A percentile compares a stretch with the other conserved stretches of the same genome.
Evolutionary conservation across 768 basidiomycete genomes (phyloP).

Genomic region (Tricholoma sp.): DNA sequence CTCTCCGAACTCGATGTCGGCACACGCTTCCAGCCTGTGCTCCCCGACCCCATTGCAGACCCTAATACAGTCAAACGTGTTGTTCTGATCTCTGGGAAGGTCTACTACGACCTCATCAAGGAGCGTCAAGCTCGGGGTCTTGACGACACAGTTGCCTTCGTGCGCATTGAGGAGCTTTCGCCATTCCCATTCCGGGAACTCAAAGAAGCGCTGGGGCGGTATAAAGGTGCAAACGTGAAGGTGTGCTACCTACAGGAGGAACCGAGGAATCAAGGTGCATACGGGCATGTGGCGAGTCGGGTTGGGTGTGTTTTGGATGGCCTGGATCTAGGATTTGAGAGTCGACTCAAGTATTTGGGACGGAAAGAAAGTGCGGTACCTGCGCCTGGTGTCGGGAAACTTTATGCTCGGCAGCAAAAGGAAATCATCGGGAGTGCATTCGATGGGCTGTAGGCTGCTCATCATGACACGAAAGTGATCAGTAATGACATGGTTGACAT

Average conservation of each 20-base stretch:
- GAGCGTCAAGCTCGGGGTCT: constrained; percentile 51
- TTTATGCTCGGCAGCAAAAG: constrained; percentile 64
- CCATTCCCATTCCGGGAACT: constrained; percentile 79
- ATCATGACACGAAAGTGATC: too few relatives aligned
- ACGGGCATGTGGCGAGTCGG: constrained; percentile 57
- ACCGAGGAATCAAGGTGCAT: constrained; percentile 84
- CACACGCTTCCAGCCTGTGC: constrained; percentile 63
- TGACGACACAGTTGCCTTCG: constrained; percentile 52
- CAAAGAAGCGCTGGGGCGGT: constrained; percentile 37
- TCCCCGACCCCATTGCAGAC: constrained; percentile 44
- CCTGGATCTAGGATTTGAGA: constrained; percentile 20
- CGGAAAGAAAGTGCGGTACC: constrained; percentile 69
- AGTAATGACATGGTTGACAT: too few relatives aligned
- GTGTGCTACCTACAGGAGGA: constrained; percentile 82
- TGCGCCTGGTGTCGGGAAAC: constrained; percentile 68
- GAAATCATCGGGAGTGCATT: constrained; percentile 58
- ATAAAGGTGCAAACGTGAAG: constrained; percentile 25
- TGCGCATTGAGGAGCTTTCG: constrained; percentile 81
- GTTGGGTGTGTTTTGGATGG: constrained; percentile 46
- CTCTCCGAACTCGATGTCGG: constrained; percentile 57
- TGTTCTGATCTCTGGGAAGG: constrained; percentile 75
- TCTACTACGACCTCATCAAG: constrained; percentile 83
- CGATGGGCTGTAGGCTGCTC: constrained; percentile 28
- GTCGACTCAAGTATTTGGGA: constrained; percentile 51
- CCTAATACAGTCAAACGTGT: constrained; percentile 48